These are phyloP conservation scores for Aspergillus affinis DNA, from an alignment of 495 filamentous ascomycete genomes.

Conservation along the genomic window DNA sequence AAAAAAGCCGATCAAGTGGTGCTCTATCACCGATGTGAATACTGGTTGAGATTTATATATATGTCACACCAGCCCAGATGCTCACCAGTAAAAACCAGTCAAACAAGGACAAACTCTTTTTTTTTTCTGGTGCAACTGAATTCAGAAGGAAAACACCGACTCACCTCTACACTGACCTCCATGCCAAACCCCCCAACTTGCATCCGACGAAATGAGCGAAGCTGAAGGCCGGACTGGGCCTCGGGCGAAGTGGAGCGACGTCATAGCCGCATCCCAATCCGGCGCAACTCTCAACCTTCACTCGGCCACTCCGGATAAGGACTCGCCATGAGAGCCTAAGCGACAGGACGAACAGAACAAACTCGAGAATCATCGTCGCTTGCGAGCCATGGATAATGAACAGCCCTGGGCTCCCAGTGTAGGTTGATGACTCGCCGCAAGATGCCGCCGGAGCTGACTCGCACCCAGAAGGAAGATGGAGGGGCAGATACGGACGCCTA, in stretches of 20 bases:
- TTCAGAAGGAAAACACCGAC: too few species aligned
- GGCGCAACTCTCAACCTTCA: slow-evolving; percentile 13
- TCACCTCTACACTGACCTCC: too few species aligned
- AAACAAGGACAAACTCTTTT: too few species aligned
- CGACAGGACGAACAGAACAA: not conserved
- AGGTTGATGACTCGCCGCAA: slow-evolving; percentile 4
- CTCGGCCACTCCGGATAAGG: not conserved
- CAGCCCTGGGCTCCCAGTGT: not conserved
- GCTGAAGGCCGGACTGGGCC: not conserved
- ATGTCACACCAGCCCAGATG: too few species aligned
- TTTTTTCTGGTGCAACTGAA: too few species aligned
- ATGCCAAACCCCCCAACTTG: too few species aligned
- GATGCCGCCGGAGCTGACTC: slow-evolving; percentile 11
- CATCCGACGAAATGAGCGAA: not conserved
- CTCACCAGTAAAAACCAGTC: too few species aligned
- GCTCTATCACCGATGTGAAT: too few species aligned
- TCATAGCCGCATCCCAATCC: slow-evolving; percentile 29
- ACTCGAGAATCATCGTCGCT: not conserved
- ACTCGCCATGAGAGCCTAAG: not conserved
- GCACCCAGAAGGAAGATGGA: slow-evolving; percentile 32
- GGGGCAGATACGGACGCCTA: slow-evolving; percentile 45
- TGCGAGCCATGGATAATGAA: not conserved
- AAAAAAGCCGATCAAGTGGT: too few species aligned
- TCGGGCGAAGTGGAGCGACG: slow-evolving; percentile 21
- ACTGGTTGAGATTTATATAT: too few species aligned